These are phyloP conservation scores for Acacia acuminata DNA, from an alignment of 306 rosid species.

Conservation along the genomic window DNA sequence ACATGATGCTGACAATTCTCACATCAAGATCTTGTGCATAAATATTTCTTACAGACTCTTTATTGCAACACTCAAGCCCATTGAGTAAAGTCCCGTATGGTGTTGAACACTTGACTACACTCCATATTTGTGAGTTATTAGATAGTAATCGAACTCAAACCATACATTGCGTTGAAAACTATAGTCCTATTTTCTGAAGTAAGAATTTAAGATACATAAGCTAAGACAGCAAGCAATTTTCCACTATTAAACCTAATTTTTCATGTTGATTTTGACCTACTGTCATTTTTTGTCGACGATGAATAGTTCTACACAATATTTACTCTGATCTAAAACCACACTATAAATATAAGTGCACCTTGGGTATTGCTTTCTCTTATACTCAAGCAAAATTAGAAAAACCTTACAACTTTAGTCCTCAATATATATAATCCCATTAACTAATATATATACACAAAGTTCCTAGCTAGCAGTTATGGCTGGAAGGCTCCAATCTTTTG, in stretches of 20 bases:
- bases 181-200: neutral
- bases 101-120: neutral
- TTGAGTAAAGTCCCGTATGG: neutral
- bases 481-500: conserved; percentile 22
- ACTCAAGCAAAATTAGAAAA: neutral
- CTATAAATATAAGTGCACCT: conserved; percentile 30
- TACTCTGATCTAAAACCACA: neutral
- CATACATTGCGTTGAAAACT: neutral
- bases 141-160: neutral
- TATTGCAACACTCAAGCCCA: neutral
- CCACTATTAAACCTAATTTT: conserved; percentile 18
- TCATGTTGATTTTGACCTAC: neutral
- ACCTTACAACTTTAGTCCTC: neutral
- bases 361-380: neutral
- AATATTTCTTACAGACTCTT: neutral
- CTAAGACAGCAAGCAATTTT: neutral
- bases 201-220: neutral
- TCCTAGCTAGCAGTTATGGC: conserved; percentile 26
- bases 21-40: neutral
- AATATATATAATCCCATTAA: neutral
- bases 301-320: neutral
- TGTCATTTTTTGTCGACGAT: neutral
- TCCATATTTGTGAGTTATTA: neutral
- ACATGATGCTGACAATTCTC: neutral
- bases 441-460: neutral